These are phyloP conservation scores for Akanthomyces uredinophilus DNA, from an alignment of 2,329 filamentous ascomycete species.

Conservation along the genomic window DNA sequence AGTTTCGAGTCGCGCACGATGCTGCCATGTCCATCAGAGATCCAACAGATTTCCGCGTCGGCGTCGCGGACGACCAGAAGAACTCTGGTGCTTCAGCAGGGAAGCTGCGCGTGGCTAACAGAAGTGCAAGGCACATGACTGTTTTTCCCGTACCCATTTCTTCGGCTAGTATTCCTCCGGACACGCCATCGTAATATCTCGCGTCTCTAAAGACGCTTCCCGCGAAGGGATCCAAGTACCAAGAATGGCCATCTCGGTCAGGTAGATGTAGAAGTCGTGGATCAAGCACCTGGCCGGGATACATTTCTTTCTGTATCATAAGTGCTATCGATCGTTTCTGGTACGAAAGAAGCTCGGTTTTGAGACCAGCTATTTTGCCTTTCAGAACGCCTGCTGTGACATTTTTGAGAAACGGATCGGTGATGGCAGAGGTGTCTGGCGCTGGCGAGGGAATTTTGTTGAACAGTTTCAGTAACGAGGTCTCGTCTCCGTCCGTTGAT, in stretches of 20 bases:
- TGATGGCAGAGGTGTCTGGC: slow-evolving; percentile 46
- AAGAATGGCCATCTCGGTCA: slow-evolving; percentile 57
- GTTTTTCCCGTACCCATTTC: slow-evolving; percentile 86
- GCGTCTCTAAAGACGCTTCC: slow-evolving; percentile 60
- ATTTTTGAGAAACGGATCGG: slow-evolving; percentile 45
- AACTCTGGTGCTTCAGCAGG: slow-evolving; percentile 61
- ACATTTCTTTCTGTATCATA: slow-evolving; percentile 78
- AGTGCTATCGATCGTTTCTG: slow-evolving; percentile 73
- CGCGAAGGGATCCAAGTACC: slow-evolving; percentile 66
- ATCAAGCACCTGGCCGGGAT: slow-evolving; percentile 61
- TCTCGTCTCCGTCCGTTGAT: slow-evolving; percentile 27
- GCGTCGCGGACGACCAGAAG: slow-evolving; percentile 41
- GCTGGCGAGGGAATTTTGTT: slow-evolving; percentile 66
- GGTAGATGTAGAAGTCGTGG: slow-evolving; percentile 59
- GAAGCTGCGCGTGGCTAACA: slow-evolving; percentile 70
- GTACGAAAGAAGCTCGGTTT: slow-evolving; percentile 66
- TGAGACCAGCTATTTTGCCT: slow-evolving; percentile 51
- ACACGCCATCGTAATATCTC: slow-evolving; percentile 65
- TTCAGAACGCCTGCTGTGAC: slow-evolving; percentile 53
- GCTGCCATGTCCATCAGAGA: slow-evolving; percentile 74
- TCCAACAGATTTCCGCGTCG: slow-evolving; percentile 43
- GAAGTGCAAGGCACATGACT: slow-evolving; percentile 71
- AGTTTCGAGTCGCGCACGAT: slow-evolving; percentile 58
- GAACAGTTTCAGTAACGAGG: slow-evolving; percentile 61
- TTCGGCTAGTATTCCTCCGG: slow-evolving; percentile 74